phyloP scores from a whole-genome alignment of 495 filamentous ascomycete genomes.

The Lasiosphaeriaceae sp. region DNA sequence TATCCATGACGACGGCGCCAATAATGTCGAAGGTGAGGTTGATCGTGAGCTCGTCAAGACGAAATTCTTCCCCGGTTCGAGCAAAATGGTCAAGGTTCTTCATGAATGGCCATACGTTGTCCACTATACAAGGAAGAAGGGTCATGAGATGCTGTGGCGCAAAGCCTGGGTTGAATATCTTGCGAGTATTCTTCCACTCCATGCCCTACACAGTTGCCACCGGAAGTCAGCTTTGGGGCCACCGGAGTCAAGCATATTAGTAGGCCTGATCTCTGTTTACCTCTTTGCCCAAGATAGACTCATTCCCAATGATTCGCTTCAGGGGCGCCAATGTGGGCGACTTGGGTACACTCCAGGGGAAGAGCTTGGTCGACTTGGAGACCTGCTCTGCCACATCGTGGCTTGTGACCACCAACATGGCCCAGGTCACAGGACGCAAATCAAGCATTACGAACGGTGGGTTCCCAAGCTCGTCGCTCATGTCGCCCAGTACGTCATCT shows the following conservation, averaged over 20 bases:
- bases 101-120: constrained; percentile 34
- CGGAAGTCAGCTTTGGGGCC: not conserved
- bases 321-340: constrained; percentile 30
- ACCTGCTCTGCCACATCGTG: constrained; percentile 46
- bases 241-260: not conserved
- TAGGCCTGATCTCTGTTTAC: constrained; percentile 20
- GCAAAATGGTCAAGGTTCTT: constrained; percentile 23
- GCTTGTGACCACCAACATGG: constrained; percentile 37
- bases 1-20: constrained; percentile 32
- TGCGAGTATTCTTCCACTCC: constrained; percentile 38
- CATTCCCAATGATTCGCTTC: constrained; percentile 30
- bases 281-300: constrained; percentile 33
- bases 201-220: constrained; percentile 22
- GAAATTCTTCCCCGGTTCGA: constrained; percentile 24
- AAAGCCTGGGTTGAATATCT: constrained; percentile 42
- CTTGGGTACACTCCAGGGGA: constrained; percentile 43
- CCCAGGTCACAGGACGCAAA: constrained; percentile 28
- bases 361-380: constrained; percentile 29
- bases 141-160: constrained; percentile 38
- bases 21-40: constrained; percentile 42
- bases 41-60: constrained; percentile 18
- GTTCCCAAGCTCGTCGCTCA: constrained; percentile 20
- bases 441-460: constrained; percentile 33
- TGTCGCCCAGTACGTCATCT: constrained; percentile 21
- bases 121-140: constrained; percentile 36